phyloP scores from a whole-genome alignment of 768 basidiomycete species.

The Dictyophora rubrovolvata region DNA sequence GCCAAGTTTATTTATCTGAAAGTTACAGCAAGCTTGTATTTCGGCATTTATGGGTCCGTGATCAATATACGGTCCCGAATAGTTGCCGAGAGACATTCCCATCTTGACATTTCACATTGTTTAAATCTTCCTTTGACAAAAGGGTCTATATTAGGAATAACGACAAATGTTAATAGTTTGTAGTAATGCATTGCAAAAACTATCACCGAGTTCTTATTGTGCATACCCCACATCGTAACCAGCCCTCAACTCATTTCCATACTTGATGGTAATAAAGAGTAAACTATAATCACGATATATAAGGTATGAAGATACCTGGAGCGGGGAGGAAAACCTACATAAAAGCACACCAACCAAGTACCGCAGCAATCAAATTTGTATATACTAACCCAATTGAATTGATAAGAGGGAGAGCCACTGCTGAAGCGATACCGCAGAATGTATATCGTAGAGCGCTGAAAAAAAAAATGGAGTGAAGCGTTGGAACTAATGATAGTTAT shows the following conservation, averaged over 20 bases:
- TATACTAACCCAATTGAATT: constrained; percentile 38
- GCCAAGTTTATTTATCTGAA: too few species aligned
- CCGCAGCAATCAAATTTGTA: constrained; percentile 38
- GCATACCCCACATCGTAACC: constrained; percentile 45
- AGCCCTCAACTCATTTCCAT: constrained; percentile 47
- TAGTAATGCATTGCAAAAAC: background rate
- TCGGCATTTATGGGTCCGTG: too few species aligned
- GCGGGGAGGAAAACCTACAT: constrained; percentile 29
- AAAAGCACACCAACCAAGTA: constrained; percentile 40
- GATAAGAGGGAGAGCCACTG: constrained; percentile 43
- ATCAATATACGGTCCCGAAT: too few species aligned
- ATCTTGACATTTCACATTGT: too few species aligned
- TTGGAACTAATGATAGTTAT: background rate
- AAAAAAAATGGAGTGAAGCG: background rate
- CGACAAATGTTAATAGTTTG: too few species aligned
- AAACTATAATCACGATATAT: constrained; percentile 26
- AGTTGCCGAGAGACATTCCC: too few species aligned
- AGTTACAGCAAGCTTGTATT: too few species aligned
- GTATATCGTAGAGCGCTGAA: constrained; percentile 38
- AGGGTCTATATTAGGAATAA: too few species aligned
- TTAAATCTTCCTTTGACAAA: too few species aligned
- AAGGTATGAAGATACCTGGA: background rate
- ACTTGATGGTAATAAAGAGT: constrained; percentile 41
- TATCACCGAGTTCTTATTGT: background rate
- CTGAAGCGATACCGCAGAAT: constrained; percentile 31